A percentile compares a stretch with the other conserved stretches of the same genome.
phyloP scores from a whole-genome alignment of 73 alveolate genomes.

The Tetrahymena borealis region DNA sequence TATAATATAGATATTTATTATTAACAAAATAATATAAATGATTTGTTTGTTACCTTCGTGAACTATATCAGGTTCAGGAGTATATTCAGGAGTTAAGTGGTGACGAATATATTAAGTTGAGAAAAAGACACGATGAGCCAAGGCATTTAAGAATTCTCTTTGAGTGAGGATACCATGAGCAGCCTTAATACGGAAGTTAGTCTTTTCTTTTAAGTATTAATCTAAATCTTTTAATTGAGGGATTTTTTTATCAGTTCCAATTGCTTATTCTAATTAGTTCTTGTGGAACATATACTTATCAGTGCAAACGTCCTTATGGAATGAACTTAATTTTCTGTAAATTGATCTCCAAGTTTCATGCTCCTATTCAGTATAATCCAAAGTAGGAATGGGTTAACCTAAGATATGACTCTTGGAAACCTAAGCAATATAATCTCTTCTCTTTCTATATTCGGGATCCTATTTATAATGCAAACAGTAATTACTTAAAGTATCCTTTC shows the following conservation, averaged over 20 bases:
- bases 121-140: slow-evolving; percentile 73
- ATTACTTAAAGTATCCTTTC: too few relatives aligned
- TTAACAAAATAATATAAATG: slow-evolving; percentile 2
- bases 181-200: slow-evolving; percentile 74
- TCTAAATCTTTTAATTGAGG: slow-evolving; percentile 74
- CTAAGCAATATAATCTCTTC: slow-evolving; percentile 44
- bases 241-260: slow-evolving; percentile 25
- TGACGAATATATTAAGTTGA: slow-evolving; percentile 79
- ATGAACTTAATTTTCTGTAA: slow-evolving; percentile 6
- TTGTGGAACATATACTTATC: slow-evolving; percentile 7
- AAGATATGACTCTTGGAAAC: slow-evolving; percentile 16
- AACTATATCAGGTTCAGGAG: slow-evolving; percentile 58
- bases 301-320: slow-evolving; percentile 15
- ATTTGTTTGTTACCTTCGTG: slow-evolving; percentile 31
- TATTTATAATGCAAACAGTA: too few relatives aligned
- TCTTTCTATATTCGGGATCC: slow-evolving; percentile 30
- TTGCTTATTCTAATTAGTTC: slow-evolving; percentile 11
- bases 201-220: slow-evolving; percentile 29
- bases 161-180: slow-evolving; percentile 70
- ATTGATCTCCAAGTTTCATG: slow-evolving; percentile 41
- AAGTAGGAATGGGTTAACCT: slow-evolving; percentile 27
- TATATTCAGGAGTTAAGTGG: slow-evolving; percentile 29
- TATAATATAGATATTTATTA: slow-evolving; percentile 3
- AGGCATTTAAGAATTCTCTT: slow-evolving; percentile 79
- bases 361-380: slow-evolving; percentile 44